Base-by-base conservation (phyloP, 306 rosid species). In the Pyrus betulifolia region DNA sequence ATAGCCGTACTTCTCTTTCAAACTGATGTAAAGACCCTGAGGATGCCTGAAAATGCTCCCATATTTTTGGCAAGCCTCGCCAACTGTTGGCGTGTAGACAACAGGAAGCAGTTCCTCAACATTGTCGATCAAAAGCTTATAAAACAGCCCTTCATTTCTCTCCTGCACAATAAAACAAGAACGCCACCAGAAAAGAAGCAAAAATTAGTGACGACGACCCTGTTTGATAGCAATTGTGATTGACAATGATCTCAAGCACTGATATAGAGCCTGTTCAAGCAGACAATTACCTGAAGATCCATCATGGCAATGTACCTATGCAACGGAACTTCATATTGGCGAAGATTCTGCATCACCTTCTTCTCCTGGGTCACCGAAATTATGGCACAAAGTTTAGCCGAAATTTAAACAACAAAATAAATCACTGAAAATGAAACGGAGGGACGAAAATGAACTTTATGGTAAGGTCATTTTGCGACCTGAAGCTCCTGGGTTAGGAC, bases 51-150 rank as follows among this genome's bases (percentile, higher is more conserved):
- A 95, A 77, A 95, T 90, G 89, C 97, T 88, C 30, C 98, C 98
- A 51, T 95, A 95, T 87, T 92, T 92, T 85, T 95, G 98, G 84
- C 98, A 95, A 46, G 98, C 98, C 86, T 95, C 98, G 2, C 98
- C 98, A 28, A 95, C 98, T 0, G 96, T 90, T 44, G 98, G 98
- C 76, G 97, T 95, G 85, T 95, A 95, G 75, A 95, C 98, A 62
- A 95, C 81, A 40, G 98, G 98, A 82, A 95, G 96, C 69, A 95
- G 71, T 72, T 95, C 97, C 88, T 95, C 98, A 62, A 95, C 98
- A 42, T 95, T 88, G 11, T 95, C 91, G 0, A 95, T 95, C 38
- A 95, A 82, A 76, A 95, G 87, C 88, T 90, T 95, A 91, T 95
- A 95, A 81, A 95, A 95, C 85, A 95, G 77, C 86, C 89, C 87